Evolutionary conservation across 164 flowering plant genomes (phyloP).

Genomic region (Stephania cephalantha): DNA sequence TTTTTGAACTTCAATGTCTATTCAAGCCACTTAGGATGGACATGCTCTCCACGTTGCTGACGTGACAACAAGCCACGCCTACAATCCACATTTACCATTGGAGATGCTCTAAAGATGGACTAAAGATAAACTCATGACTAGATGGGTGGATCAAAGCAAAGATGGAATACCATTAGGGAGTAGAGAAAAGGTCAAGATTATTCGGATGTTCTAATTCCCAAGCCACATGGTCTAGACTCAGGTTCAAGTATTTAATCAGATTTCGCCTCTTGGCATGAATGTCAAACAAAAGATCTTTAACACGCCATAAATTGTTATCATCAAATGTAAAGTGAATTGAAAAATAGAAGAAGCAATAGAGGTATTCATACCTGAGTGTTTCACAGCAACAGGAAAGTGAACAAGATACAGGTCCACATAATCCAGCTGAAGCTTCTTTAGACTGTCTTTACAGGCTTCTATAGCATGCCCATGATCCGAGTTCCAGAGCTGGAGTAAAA

Average conservation of each 20-base stretch:
- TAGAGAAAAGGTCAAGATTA: not conserved
- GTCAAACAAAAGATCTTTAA: not conserved
- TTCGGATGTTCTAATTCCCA: not conserved
- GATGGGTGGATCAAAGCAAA: not conserved
- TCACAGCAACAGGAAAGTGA: slow-evolving; percentile 87
- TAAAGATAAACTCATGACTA: not conserved
- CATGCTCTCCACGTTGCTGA: too few species aligned
- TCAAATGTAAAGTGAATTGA: not conserved
- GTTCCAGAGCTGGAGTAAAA: slow-evolving; percentile 75
- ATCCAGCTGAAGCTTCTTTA: slow-evolving; percentile 79
- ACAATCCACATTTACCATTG: too few species aligned
- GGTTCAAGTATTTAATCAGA: too few species aligned
- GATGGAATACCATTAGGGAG: not conserved
- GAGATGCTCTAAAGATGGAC: not conserved
- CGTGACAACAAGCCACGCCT: too few species aligned
- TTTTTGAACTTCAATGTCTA: too few species aligned
- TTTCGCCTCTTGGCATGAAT: not conserved
- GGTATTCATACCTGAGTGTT: slow-evolving; percentile 56
- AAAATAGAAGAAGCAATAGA: not conserved
- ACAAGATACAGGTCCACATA: slow-evolving; percentile 84
- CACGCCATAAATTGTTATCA: not conserved
- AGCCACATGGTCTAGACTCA: not conserved
- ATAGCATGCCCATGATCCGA: slow-evolving; percentile 91
- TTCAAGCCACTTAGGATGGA: too few species aligned
- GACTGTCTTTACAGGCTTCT: slow-evolving; percentile 87